These are phyloP conservation scores for Termitomyces heimii DNA, from an alignment of 768 basidiomycete genomes.

Conservation along the genomic window DNA sequence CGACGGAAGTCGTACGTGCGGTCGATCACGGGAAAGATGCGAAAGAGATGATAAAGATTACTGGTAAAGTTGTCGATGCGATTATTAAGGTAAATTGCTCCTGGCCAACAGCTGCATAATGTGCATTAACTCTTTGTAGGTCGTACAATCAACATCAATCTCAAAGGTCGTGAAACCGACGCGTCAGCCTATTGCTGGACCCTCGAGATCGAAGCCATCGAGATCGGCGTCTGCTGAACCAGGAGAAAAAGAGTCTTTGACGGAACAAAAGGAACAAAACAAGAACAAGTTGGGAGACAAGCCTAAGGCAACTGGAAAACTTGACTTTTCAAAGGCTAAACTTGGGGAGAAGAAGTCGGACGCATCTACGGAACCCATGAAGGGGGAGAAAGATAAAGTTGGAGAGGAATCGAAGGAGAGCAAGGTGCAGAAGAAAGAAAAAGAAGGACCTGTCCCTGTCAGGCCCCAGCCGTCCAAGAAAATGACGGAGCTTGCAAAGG, in stretches of 20 bases:
- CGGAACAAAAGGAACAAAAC: slow-evolving; percentile 9
- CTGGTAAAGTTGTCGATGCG: slow-evolving; percentile 43
- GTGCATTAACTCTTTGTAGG: background rate
- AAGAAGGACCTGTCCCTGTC: slow-evolving; percentile 9
- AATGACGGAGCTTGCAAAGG: slow-evolving; percentile 15
- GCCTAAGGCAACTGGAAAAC: slow-evolving; percentile 13
- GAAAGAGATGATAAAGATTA: slow-evolving; percentile 27
- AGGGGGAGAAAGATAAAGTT: background rate
- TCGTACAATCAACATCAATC: slow-evolving; percentile 1
- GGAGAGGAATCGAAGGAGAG: slow-evolving; percentile 6
- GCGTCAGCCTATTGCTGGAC: slow-evolving; percentile 36
- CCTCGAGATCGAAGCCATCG: slow-evolving; percentile 30
- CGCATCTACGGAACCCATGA: slow-evolving; percentile 3
- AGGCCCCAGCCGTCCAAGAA: slow-evolving; percentile 12
- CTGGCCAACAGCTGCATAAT: background rate
- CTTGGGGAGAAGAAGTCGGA: slow-evolving; percentile 9
- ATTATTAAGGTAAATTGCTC: slow-evolving; percentile 38
- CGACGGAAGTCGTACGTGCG: slow-evolving; percentile 31
- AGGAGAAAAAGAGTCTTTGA: slow-evolving; percentile 8
- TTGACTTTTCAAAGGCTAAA: slow-evolving; percentile 19
- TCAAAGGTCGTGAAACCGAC: slow-evolving; percentile 14
- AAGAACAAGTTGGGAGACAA: slow-evolving; percentile 12
- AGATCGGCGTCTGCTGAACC: slow-evolving; percentile 15
- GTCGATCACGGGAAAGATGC: slow-evolving; percentile 36
- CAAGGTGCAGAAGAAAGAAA: slow-evolving; percentile 13